phyloP scores from a whole-genome alignment of 139 green algal genomes.

The Chlorella sorokiniana region DNA sequence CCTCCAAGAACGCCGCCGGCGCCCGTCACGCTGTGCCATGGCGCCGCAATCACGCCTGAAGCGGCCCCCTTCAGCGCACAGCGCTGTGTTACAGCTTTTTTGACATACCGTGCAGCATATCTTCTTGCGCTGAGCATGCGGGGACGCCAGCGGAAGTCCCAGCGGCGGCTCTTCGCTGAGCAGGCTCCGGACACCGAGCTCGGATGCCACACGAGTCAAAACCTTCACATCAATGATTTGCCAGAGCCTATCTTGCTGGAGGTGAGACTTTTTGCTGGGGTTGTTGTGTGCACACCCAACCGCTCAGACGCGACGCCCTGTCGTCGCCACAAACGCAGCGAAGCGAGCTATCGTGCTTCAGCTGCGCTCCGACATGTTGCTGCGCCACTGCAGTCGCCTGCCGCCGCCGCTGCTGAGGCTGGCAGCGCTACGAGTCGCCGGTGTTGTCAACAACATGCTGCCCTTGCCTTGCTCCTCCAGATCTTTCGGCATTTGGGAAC shows the following conservation, averaged over 20 bases:
- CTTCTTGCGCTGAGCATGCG: too few relatives aligned
- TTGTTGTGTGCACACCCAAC: too few relatives aligned
- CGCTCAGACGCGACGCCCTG: too few relatives aligned
- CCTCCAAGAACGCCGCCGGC: too few relatives aligned
- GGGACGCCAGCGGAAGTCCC: not conserved
- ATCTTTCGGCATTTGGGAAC: slow-evolving; percentile 38
- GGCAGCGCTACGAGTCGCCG: not conserved
- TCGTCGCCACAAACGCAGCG: too few relatives aligned
- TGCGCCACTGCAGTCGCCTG: not conserved
- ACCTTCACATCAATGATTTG: slow-evolving; percentile 24
- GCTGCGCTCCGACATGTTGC: not conserved
- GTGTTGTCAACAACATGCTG: not conserved
- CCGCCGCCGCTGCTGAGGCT: not conserved
- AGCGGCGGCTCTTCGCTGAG: not conserved
- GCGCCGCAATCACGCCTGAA: too few relatives aligned
- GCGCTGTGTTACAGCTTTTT: too few relatives aligned
- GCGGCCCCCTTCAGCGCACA: too few relatives aligned
- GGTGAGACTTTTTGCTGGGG: not conserved
- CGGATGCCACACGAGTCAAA: not conserved
- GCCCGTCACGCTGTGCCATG: too few relatives aligned
- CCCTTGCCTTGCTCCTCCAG: not conserved
- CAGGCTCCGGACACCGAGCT: too few relatives aligned
- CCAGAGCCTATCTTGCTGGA: slow-evolving; percentile 46
- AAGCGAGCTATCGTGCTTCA: too few relatives aligned
- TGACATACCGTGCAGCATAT: too few relatives aligned